Percentiles rank a stretch among this genome's conserved stretches.
phyloP scores from a whole-genome alignment of 768 basidiomycete species.

The Coprinellus micaceus region DNA sequence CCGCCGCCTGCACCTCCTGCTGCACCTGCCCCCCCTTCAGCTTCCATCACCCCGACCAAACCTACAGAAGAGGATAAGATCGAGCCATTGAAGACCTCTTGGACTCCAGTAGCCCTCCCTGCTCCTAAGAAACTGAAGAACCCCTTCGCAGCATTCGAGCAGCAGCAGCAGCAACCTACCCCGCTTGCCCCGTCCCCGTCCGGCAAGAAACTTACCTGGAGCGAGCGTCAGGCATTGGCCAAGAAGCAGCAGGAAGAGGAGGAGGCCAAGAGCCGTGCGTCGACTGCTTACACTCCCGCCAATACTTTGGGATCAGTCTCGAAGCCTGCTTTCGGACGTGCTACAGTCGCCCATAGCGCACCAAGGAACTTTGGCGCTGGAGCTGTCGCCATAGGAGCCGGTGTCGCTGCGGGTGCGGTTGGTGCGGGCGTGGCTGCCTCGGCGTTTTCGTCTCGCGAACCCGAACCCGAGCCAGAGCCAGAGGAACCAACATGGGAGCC shows the following conservation, averaged over 20 bases:
- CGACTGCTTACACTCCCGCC: constrained; percentile 27
- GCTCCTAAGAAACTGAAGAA: constrained; percentile 87
- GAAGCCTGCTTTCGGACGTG: constrained; percentile 45
- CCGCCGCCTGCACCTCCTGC: constrained; percentile 12
- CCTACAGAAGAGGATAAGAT: constrained; percentile 80
- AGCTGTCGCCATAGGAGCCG: constrained; percentile 29
- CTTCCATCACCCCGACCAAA: constrained; percentile 56
- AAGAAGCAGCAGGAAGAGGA: constrained; percentile 86
- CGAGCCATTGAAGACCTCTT: constrained; percentile 80
- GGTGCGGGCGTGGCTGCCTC: constrained; percentile 27
- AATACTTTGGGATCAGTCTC: constrained; percentile 30
- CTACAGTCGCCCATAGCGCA: constrained; percentile 31
- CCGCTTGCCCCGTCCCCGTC: constrained; percentile 25
- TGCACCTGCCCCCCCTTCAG: constrained; percentile 20
- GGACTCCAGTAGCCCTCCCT: constrained; percentile 81
- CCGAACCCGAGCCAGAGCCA: constrained; percentile 16
- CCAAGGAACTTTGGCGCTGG: constrained; percentile 45
- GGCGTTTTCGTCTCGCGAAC: constrained; percentile 28
- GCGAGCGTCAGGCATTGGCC: constrained; percentile 85
- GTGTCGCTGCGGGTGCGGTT: constrained; percentile 24
- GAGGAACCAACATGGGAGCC: constrained; percentile 20
- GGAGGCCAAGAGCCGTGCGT: constrained; percentile 56
- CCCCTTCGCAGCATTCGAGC: constrained; percentile 65
- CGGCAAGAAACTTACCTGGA: constrained; percentile 89
- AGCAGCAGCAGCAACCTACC: constrained; percentile 39